Base-by-base conservation (phyloP, 768 basidiomycete genomes). In the Rhodocollybia butyracea region DNA sequence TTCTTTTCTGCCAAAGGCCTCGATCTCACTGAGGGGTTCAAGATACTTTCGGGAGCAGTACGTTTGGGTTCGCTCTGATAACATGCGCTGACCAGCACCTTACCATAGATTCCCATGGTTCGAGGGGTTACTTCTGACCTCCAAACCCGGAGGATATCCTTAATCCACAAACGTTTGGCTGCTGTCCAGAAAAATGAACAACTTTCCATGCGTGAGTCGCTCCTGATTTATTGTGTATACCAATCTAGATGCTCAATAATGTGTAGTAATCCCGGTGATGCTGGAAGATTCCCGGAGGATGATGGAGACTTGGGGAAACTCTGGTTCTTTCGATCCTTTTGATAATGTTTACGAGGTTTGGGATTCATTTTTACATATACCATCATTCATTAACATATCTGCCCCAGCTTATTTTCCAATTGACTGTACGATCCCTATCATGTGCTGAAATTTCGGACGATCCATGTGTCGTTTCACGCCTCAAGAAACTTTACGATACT, bases 11-110 rank as follows among this genome's bases (percentile, higher is more conserved):
- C 85, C 54, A 84, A 82, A 68, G 80, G 80, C 21, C 80, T 91
- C 59, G 87, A 90, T 68, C 78, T 91, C 48, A 85, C 83, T 39
- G 87, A 89, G 73, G 89, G 88, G 5, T 91, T 89, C 76, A 87
- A 84, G 63, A 80, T 88, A 63, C 77, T 91, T 58, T 88, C 86
- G 47, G 89, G 88, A 48, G 88, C 86, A 54, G 89, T 90, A 66
- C 60, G 86, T 81, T 27, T 19, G 24, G 51, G 36, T 57, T 56
- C 56, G 27, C 59, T 57, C 39, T 47, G n/a, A 5, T 34, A 53
- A 40, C 51, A 63, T 66, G 22, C 43, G n/a, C 10, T 38, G 46
- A 63, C 58, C 57, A 46, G 60, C 61, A 58, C 52, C 52, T 54
- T 27, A 52, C 42, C 56, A 34, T 36, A 90, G 88, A 85, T 91